Percentiles rank a stretch among this genome's conserved stretches.
Evolutionary conservation across 495 filamentous ascomycete genomes (phyloP).

Genomic region (Haplographium delicatum): DNA sequence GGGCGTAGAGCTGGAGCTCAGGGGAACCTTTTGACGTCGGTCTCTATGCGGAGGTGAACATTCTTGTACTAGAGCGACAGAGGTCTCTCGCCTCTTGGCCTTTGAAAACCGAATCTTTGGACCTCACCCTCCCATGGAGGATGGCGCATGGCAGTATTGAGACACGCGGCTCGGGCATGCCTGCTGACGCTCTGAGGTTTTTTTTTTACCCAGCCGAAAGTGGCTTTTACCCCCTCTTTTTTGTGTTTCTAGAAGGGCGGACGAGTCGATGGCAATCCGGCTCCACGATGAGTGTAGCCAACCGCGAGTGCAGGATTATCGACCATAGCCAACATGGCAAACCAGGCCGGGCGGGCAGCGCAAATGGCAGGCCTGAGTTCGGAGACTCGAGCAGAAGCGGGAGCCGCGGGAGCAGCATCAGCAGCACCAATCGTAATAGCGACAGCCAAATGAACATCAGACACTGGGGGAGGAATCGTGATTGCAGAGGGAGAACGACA

Average conservation of each 20-base stretch:
- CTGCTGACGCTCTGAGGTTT: constrained; percentile 16
- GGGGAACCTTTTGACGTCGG: not conserved
- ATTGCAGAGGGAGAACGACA: no score
- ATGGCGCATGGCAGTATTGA: not conserved
- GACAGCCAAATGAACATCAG: no score
- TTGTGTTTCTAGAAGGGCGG: not conserved
- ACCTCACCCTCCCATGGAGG: not conserved
- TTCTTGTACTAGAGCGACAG: not conserved
- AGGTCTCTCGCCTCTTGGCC: not conserved
- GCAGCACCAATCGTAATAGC: no score
- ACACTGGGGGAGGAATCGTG: no score
- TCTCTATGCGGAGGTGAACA: constrained; percentile 1
- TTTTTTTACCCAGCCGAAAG: not conserved
- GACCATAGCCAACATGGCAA: no score
- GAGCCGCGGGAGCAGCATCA: no score
- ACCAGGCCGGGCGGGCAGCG: no score
- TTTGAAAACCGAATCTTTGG: not conserved
- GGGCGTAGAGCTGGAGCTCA: no score
- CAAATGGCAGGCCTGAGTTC: no score
- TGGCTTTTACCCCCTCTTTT: constrained; percentile 7
- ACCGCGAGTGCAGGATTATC: no score
- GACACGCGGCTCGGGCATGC: constrained; percentile 5
- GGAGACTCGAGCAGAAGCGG: no score
- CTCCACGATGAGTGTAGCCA: not conserved
- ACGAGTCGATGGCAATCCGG: no score